Evolutionary conservation across 768 basidiomycete genomes (phyloP).

Genomic region (Rhodosporidiobolus sp.): DNA sequence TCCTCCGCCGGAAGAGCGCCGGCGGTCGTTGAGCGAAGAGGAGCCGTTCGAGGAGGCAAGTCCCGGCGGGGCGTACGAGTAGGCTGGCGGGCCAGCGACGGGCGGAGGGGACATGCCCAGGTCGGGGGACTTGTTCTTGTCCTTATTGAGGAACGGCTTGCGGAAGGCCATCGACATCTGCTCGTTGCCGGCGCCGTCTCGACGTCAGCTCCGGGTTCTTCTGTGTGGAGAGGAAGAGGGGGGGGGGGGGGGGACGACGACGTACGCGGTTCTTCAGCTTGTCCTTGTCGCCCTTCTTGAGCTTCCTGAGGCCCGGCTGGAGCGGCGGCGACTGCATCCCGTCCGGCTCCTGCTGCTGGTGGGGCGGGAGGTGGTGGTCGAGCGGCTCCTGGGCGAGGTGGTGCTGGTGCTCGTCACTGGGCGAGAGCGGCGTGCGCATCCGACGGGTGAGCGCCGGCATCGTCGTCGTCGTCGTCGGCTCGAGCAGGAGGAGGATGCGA

Average conservation of each 20-base stretch:
- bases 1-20: background rate
- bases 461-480: too few relatives aligned
- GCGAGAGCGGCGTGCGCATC: background rate
- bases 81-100: background rate
- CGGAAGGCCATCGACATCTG: conserved; percentile 29
- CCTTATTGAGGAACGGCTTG: conserved; percentile 11
- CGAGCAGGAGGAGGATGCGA: too few relatives aligned
- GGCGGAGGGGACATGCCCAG: background rate
- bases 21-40: background rate
- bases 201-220: too few relatives aligned
- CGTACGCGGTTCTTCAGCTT: conserved; percentile 32
- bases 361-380: background rate
- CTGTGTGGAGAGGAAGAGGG: background rate
- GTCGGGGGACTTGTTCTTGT: conserved; percentile 4
- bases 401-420: background rate
- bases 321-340: conserved; percentile 1
- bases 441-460: too few relatives aligned
- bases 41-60: background rate
- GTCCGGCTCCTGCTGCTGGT: background rate
- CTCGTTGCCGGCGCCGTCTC: background rate
- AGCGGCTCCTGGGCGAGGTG: background rate
- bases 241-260: too few relatives aligned
- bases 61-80: background rate
- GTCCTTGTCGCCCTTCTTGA: conserved; percentile 21
- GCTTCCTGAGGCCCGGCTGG: conserved; percentile 23